Percentiles rank a stretch among this genome's conserved stretches.
These are phyloP conservation scores for Candida silvatica DNA, from an alignment of 805 yeast species.

Conservation along the genomic window DNA sequence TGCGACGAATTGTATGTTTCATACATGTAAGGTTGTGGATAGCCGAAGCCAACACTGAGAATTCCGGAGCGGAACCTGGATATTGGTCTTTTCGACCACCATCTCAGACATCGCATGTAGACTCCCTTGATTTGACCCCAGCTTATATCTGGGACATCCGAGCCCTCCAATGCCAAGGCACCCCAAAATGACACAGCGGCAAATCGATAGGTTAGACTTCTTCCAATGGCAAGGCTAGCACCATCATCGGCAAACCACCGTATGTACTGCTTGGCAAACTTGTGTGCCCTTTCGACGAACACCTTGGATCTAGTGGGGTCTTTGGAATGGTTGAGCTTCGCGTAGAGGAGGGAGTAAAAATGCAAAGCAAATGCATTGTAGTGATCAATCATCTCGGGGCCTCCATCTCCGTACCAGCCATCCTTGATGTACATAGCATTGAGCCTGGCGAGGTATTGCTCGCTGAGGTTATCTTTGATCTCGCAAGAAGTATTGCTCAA, in stretches of 20 bases:
- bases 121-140: background rate
- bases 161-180: background rate
- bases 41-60: background rate
- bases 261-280: background rate
- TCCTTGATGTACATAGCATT: background rate
- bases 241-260: background rate
- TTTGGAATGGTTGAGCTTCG: background rate
- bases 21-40: background rate
- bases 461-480: background rate
- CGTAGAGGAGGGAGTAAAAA: background rate
- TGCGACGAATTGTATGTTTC: background rate
- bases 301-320: background rate
- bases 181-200: background rate
- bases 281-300: background rate
- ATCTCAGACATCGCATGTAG: background rate
- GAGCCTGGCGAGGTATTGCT: background rate
- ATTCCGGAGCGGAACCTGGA: background rate
- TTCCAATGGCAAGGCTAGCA: background rate
- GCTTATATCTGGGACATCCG: background rate
- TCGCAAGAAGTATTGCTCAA: background rate
- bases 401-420: background rate
- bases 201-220: background rate
- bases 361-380: background rate
- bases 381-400: background rate
- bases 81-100: background rate